These are phyloP conservation scores for Solanum ahanhuiri DNA, from an alignment of 257 asterid species.

Conservation along the genomic window DNA sequence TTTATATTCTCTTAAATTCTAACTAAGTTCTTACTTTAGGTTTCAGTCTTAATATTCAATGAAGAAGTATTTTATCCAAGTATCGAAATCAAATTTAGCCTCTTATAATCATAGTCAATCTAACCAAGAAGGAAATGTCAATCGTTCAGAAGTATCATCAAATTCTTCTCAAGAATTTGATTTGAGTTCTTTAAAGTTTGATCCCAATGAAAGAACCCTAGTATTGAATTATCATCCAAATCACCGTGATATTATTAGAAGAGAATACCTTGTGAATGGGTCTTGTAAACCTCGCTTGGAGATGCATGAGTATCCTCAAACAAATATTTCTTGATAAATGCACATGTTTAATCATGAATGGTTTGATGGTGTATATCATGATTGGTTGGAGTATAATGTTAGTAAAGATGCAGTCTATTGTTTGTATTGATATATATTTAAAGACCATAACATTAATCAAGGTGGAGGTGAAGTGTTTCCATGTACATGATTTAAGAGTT, in stretches of 20 bases:
- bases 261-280: background rate
- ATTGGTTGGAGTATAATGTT: background rate
- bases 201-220: background rate
- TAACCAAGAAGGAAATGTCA: background rate
- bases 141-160: background rate
- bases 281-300: background rate
- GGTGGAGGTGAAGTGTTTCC: background rate
- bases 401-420: background rate
- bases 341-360: background rate
- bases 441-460: background rate
- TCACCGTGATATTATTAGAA: too few species aligned
- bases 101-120: background rate
- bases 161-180: background rate
- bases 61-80: background rate
- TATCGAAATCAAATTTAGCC: background rate
- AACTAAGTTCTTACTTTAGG: background rate
- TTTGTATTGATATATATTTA: background rate
- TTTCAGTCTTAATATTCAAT: background rate
- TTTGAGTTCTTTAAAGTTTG: background rate
- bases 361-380: background rate
- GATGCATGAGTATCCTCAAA: background rate
- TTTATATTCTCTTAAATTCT: background rate
- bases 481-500: too few species aligned
- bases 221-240: background rate
- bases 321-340: background rate